Conservation (phyloP, 352 stramenopile species). For the Globisporangium iwayamae region DNA sequence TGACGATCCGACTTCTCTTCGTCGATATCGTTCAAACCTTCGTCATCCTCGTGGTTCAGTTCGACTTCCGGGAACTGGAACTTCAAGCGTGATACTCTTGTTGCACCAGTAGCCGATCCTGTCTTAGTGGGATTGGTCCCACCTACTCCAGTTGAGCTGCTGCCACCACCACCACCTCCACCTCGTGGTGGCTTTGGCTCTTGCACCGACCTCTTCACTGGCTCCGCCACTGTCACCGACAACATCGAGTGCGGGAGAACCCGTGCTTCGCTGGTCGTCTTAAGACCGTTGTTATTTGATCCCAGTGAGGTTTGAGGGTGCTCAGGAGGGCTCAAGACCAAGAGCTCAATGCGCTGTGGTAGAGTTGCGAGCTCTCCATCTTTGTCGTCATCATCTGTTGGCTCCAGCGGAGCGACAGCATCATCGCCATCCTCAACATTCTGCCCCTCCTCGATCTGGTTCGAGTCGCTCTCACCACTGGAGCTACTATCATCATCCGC, state of each 20-base stretch:
- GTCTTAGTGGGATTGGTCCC: not conserved
- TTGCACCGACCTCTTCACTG: constrained; percentile 31
- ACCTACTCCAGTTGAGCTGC: constrained; percentile 1
- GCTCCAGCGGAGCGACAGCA: not conserved
- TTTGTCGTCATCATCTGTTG: constrained; percentile 4
- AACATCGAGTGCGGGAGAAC: constrained; percentile 10
- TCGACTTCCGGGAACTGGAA: constrained; percentile 63
- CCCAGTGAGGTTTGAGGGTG: not conserved
- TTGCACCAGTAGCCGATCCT: not conserved
- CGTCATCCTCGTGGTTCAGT: constrained; percentile 16
- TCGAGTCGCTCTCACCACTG: constrained; percentile 26
- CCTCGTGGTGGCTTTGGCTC: constrained; percentile 39
- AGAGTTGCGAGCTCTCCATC: not conserved
- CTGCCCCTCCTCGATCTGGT: constrained; percentile 46
- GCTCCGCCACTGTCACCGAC: constrained; percentile 27
- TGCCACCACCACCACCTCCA: constrained; percentile 19
- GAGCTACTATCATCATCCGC: constrained; percentile 21
- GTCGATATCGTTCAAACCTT: not conserved
- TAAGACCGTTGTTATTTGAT: not conserved
- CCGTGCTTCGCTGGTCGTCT: not conserved
- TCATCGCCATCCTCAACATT: constrained; percentile 7
- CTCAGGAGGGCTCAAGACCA: not conserved
- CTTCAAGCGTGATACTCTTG: constrained; percentile 34
- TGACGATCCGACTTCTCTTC: not conserved
- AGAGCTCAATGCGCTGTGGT: not conserved